These are phyloP conservation scores for Jackrogersella multiformis DNA, from an alignment of 495 filamentous ascomycete species.

Conservation along the genomic window DNA sequence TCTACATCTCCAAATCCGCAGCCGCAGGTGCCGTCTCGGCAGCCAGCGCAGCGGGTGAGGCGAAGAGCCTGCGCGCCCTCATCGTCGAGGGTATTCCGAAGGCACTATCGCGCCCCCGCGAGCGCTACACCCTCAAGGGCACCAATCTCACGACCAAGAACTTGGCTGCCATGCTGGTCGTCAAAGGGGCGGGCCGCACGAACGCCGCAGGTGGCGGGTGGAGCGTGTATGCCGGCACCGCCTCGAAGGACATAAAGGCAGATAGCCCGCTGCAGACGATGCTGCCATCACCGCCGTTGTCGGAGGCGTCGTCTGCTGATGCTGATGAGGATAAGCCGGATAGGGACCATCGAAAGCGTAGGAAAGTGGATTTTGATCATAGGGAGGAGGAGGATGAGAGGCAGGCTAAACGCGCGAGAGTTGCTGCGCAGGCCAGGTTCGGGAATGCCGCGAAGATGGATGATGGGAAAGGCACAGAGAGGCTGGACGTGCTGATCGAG, in stretches of 20 bases:
- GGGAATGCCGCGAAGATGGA: slow-evolving; percentile 57
- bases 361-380: slow-evolving; percentile 33
- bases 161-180: slow-evolving; percentile 68
- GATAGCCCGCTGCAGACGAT: slow-evolving; percentile 67
- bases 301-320: slow-evolving; percentile 45
- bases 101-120: slow-evolving; percentile 74
- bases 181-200: slow-evolving; percentile 71
- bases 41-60: slow-evolving; percentile 55
- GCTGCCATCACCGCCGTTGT: slow-evolving; percentile 49
- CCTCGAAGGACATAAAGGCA: slow-evolving; percentile 54
- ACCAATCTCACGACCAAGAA: slow-evolving; percentile 75
- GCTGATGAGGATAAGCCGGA: slow-evolving; percentile 21
- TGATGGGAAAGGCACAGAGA: slow-evolving; percentile 68
- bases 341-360: slow-evolving; percentile 16
- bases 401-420: slow-evolving; percentile 52
- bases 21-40: slow-evolving; percentile 46
- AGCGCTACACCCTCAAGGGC: slow-evolving; percentile 70
- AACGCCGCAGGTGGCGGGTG: slow-evolving; percentile 79
- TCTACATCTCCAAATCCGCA: slow-evolving; percentile 71
- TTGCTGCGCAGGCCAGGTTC: slow-evolving; percentile 65
- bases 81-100: slow-evolving; percentile 79
- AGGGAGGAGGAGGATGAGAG: slow-evolving; percentile 48
- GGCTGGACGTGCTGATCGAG: slow-evolving; percentile 67
- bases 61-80: slow-evolving; percentile 70
- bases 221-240: slow-evolving; percentile 75